phyloP scores from a whole-genome alignment of 1,284 basidiomycete species.

The Puccinia triticina region DNA sequence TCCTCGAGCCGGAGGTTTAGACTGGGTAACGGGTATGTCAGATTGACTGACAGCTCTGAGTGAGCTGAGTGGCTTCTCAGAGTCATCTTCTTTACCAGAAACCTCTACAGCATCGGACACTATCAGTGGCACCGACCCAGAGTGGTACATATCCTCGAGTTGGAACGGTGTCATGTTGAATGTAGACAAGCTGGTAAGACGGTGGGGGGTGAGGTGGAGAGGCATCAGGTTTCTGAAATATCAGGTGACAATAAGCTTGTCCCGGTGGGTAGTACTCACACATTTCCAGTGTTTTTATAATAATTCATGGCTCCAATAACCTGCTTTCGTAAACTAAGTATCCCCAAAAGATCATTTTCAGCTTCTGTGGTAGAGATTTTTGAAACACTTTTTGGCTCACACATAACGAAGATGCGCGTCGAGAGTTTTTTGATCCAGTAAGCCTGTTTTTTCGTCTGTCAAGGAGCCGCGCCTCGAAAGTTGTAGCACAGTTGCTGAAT shows the following conservation, averaged over 20 bases:
- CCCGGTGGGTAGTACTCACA: conserved; percentile 1
- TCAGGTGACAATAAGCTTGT: no score
- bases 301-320: conserved; percentile 50
- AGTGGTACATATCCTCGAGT: conserved; percentile 40
- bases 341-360: neutral
- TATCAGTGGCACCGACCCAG: conserved; percentile 30
- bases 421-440: conserved; percentile 39
- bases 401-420: conserved; percentile 38
- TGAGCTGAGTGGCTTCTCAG: conserved; percentile 11
- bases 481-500: conserved; percentile 4
- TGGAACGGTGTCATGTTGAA: conserved; percentile 44
- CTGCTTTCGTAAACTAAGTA: conserved; percentile 37
- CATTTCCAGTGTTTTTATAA: conserved; percentile 47
- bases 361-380: neutral
- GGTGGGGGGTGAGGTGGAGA: neutral
- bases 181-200: conserved; percentile 32
- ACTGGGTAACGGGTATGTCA: neutral
- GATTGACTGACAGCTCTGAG: conserved; percentile 18
- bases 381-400: neutral
- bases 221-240: neutral
- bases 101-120: neutral
- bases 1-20: neutral
- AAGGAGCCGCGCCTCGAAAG: conserved; percentile 30
- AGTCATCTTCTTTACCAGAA: neutral
- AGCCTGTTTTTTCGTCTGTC: conserved; percentile 29